Percentiles rank a stretch among this genome's conserved stretches.
These are phyloP conservation scores for Capronia coronata DNA, from an alignment of 2,329 filamentous ascomycete genomes.

Conservation along the genomic window DNA sequence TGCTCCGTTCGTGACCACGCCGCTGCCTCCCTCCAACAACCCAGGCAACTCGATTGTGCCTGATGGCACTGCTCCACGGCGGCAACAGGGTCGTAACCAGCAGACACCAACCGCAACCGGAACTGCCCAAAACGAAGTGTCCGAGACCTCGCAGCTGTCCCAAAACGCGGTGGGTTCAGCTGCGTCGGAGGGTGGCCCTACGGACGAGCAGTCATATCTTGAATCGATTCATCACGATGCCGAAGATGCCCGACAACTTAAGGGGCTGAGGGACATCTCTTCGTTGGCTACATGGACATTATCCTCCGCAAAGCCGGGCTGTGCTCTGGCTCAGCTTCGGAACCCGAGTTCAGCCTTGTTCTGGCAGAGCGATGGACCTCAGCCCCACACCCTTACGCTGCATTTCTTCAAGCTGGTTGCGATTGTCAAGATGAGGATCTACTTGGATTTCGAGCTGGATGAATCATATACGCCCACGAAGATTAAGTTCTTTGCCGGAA, in stretches of 20 bases:
- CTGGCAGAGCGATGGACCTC: slow-evolving; percentile 62
- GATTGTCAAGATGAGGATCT: slow-evolving; percentile 46
- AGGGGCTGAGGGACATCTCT: slow-evolving; percentile 54
- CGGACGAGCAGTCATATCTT: slow-evolving; percentile 24
- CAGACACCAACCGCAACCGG: slow-evolving; percentile 20
- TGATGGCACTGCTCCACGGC: slow-evolving; percentile 15
- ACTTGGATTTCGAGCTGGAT: slow-evolving; percentile 84
- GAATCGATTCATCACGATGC: slow-evolving; percentile 24
- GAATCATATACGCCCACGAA: slow-evolving; percentile 96
- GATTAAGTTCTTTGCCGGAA: slow-evolving; percentile 82
- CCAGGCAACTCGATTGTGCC: slow-evolving; percentile 22
- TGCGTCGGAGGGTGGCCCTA: slow-evolving; percentile 17
- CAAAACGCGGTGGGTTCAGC: slow-evolving; percentile 14
- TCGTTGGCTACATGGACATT: slow-evolving; percentile 62
- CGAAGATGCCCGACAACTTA: slow-evolving; percentile 25
- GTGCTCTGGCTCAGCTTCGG: slow-evolving; percentile 54
- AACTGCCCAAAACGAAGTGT: slow-evolving; percentile 8
- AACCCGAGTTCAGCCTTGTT: slow-evolving; percentile 51
- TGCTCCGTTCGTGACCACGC: slow-evolving; percentile 28
- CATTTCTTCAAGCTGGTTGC: slow-evolving; percentile 55
- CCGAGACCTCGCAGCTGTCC: slow-evolving; percentile 19
- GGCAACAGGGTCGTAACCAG: slow-evolving; percentile 16
- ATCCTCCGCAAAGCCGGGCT: slow-evolving; percentile 57
- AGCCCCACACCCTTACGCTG: slow-evolving; percentile 57
- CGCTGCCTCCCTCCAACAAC: slow-evolving; percentile 22